Conservation (phyloP, 2,329 filamentous ascomycete genomes). For the Drechslerella dactyloides region DNA sequence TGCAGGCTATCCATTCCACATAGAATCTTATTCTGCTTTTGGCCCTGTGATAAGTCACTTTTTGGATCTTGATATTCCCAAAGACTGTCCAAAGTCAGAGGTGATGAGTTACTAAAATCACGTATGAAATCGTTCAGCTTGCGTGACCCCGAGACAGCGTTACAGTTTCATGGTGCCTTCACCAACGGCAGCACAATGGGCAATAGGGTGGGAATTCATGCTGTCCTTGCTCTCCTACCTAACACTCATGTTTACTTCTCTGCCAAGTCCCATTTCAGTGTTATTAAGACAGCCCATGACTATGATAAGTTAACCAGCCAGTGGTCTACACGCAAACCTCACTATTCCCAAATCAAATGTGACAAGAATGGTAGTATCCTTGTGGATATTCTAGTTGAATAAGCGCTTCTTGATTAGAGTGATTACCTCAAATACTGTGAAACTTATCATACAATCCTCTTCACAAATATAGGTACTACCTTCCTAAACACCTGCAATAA, state of each 20-base stretch:
- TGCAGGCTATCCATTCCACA: conserved; percentile 4
- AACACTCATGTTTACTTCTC: background rate
- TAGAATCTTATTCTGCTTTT: conserved; percentile 10
- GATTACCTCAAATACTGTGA: background rate
- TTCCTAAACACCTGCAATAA: background rate
- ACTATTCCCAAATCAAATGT: background rate
- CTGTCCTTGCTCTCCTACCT: background rate
- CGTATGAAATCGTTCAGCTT: background rate
- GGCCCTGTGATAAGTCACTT: background rate
- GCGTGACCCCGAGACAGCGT: background rate
- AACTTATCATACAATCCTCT: background rate
- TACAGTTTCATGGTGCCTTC: conserved; percentile 3
- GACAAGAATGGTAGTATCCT: background rate
- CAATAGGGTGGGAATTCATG: conserved; percentile 4
- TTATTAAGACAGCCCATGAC: background rate
- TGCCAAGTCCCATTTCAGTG: background rate
- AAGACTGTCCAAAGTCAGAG: background rate
- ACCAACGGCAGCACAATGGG: conserved; percentile 7
- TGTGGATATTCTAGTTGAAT: background rate
- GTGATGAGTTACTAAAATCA: background rate
- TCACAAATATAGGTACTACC: background rate
- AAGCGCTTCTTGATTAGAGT: background rate
- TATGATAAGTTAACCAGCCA: background rate
- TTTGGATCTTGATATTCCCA: background rate
- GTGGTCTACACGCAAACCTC: background rate